phyloP scores from a whole-genome alignment of 345 rosid species.

The Erodium maritimum region DNA sequence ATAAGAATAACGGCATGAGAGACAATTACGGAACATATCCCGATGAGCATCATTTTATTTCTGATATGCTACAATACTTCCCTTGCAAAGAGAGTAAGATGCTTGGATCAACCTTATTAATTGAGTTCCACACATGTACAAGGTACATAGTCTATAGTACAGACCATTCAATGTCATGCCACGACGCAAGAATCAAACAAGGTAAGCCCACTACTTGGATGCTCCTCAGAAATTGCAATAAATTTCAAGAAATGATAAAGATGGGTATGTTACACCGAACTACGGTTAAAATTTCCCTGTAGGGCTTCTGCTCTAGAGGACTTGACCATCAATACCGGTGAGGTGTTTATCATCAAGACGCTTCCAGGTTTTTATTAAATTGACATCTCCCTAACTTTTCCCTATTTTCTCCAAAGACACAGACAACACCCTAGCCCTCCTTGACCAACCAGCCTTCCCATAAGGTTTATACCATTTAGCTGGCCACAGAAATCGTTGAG shows the following conservation, averaged over 20 bases:
- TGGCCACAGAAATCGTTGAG: constrained; percentile 73
- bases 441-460: constrained; percentile 81
- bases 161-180: no score
- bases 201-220: not conserved
- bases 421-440: constrained; percentile 68
- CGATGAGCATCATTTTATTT: no score
- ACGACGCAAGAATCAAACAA: no score
- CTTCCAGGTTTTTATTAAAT: constrained; percentile 83
- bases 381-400: constrained; percentile 58
- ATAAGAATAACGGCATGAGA: no score
- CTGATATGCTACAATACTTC: no score
- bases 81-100: no score
- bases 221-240: not conserved
- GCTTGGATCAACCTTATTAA: no score
- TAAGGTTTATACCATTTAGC: constrained; percentile 64
- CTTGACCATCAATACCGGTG: constrained; percentile 49
- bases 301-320: constrained; percentile 60
- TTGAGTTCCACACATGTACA: no score
- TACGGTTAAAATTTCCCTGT: constrained; percentile 18
- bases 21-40: no score
- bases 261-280: not conserved
- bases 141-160: no score
- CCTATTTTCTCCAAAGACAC: constrained; percentile 55
- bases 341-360: constrained; percentile 67
- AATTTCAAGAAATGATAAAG: no score